A percentile compares a stretch with the other conserved stretches of the same genome.
phyloP scores from a whole-genome alignment of 1,139 yeast genomes.

The Debaryomyces robertsiae region DNA sequence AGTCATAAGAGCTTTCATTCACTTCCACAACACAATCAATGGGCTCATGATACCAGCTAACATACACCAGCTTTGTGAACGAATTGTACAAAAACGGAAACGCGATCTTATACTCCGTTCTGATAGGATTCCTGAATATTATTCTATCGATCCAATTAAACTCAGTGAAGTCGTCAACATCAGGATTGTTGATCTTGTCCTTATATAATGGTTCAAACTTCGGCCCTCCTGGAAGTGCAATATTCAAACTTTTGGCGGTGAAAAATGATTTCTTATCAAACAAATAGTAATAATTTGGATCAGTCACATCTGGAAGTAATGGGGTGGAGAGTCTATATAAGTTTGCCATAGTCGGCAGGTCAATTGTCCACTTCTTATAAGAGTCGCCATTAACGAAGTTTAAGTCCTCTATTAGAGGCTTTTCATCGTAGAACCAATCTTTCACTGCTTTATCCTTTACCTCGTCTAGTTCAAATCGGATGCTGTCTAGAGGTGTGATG shows the following conservation, averaged over 20 bases:
- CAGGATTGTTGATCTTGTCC: constrained; percentile 57
- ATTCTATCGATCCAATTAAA: constrained; percentile 87
- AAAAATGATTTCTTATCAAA: constrained; percentile 79
- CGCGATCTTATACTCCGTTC: constrained; percentile 85
- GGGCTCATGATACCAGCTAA: constrained; percentile 66
- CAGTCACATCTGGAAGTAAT: constrained; percentile 57
- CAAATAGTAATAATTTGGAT: constrained; percentile 62
- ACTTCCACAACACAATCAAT: constrained; percentile 45
- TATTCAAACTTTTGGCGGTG: constrained; percentile 88
- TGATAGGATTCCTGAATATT: constrained; percentile 72
- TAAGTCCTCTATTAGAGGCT: constrained; percentile 65
- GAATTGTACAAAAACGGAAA: constrained; percentile 86
- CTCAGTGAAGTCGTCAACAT: constrained; percentile 79
- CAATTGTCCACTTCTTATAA: constrained; percentile 71
- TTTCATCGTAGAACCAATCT: constrained; percentile 82
- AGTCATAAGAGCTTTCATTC: constrained; percentile 46
- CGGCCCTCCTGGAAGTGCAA: constrained; percentile 94
- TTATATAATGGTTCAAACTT: constrained; percentile 88
- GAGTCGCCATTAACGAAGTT: constrained; percentile 70
- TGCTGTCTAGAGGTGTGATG: constrained; percentile 69
- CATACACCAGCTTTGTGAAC: constrained; percentile 63
- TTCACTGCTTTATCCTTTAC: constrained; percentile 58
- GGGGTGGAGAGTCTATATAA: constrained; percentile 71
- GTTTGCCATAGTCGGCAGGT: constrained; percentile 62
- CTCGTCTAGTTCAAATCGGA: constrained; percentile 63